Conservation (phyloP, 768 basidiomycete species). For the Gautieria morchelliformis region DNA sequence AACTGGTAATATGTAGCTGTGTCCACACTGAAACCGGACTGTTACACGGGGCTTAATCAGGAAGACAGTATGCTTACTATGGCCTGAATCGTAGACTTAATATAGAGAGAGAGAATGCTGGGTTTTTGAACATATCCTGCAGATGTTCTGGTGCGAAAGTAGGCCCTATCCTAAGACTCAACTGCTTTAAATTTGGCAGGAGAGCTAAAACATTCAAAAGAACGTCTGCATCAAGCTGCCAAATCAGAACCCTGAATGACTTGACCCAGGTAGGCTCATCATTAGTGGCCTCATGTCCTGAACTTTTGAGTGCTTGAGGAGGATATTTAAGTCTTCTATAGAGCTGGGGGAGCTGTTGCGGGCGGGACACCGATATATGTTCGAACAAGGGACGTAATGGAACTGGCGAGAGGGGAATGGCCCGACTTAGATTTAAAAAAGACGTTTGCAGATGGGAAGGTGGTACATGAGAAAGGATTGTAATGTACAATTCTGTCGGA, state of each 20-base stretch:
- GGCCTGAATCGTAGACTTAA: conserved; percentile 72
- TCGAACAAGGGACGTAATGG: conserved; percentile 49
- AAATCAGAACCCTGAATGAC: conserved; percentile 45
- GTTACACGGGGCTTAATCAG: not conserved
- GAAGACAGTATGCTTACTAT: conserved; percentile 44
- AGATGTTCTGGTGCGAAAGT: conserved; percentile 77
- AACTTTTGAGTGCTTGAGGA: not conserved
- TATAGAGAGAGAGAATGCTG: conserved; percentile 35
- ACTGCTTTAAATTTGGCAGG: conserved; percentile 37
- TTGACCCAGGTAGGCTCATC: conserved; percentile 32
- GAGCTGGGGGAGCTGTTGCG: conserved; percentile 47
- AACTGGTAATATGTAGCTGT: conserved; percentile 77
- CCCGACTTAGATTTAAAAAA: conserved; percentile 48
- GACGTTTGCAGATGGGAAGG: conserved; percentile 38
- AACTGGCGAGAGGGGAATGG: conserved; percentile 52
- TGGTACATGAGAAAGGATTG: conserved; percentile 46
- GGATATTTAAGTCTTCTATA: conserved; percentile 40
- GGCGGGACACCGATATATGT: conserved; percentile 39
- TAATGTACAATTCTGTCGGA: conserved; percentile 58
- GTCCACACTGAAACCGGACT: conserved; percentile 40
- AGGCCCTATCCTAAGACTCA: conserved; percentile 66
- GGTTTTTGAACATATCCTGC: conserved; percentile 51
- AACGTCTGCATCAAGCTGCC: conserved; percentile 68
- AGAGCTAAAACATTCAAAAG: conserved; percentile 58
- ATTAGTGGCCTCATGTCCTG: not conserved